These are phyloP conservation scores for Calycina marina DNA, from an alignment of 2,329 filamentous ascomycete species.

Conservation along the genomic window DNA sequence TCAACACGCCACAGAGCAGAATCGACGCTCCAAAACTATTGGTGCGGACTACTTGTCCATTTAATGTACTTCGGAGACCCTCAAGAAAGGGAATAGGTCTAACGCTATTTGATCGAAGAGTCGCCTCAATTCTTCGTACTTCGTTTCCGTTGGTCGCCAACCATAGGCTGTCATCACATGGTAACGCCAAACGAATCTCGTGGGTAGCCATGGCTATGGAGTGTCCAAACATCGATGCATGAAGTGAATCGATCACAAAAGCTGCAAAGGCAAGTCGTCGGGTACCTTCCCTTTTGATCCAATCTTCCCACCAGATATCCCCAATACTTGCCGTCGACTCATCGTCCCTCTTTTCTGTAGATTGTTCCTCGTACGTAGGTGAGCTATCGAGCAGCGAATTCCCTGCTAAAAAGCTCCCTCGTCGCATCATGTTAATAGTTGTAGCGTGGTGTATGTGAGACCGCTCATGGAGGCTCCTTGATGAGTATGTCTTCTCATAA, in stretches of 20 bases:
- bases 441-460: conserved; percentile 96
- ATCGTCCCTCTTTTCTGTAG: conserved; percentile 37
- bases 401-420: conserved; percentile 81
- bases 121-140: conserved; percentile 70
- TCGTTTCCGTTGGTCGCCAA: conserved; percentile 77
- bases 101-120: conserved; percentile 64
- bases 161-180: conserved; percentile 89
- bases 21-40: conserved; percentile 89
- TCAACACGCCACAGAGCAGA: conserved; percentile 84
- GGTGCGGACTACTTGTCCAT: conserved; percentile 71
- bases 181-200: conserved; percentile 80
- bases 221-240: conserved; percentile 96
- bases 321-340: conserved; percentile 53
- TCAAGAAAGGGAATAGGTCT: conserved; percentile 82
- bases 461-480: conserved; percentile 77
- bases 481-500: conserved; percentile 97
- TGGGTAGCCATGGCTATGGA: conserved; percentile 95
- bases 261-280: conserved; percentile 82
- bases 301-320: conserved; percentile 89
- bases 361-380: conserved; percentile 49
- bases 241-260: conserved; percentile 88
- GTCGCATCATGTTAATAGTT: conserved; percentile 85
- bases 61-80: conserved; percentile 77
- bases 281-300: conserved; percentile 90
- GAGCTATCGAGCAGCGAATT: conserved; percentile 73